A percentile compares a stretch with the other conserved stretches of the same genome.
phyloP scores from a whole-genome alignment of 345 rosid species.

The Erysimum cheiranthoides region DNA sequence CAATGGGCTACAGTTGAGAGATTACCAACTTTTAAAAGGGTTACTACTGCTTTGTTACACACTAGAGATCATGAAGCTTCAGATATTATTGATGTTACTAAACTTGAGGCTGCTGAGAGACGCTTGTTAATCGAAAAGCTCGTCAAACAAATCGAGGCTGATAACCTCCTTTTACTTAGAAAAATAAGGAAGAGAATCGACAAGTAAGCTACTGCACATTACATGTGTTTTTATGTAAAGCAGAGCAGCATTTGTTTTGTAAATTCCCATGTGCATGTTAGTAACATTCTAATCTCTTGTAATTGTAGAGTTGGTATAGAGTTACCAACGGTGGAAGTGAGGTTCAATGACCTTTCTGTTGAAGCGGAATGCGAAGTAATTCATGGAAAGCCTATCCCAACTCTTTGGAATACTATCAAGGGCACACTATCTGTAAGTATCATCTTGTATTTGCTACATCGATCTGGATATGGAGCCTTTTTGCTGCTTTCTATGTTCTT shows the following conservation, averaged over 20 bases:
- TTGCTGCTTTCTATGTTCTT: no score
- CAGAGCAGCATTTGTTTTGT: no score
- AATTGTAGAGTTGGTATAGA: conserved; percentile 50
- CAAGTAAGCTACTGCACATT: no score
- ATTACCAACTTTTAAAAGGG: conserved; percentile 55
- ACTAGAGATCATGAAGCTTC: no score
- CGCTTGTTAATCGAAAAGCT: conserved; percentile 58
- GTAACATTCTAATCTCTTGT: no score
- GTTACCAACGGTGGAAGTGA: conserved; percentile 52
- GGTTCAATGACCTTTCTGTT: conserved; percentile 45
- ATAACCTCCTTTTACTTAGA: conserved; percentile 52
- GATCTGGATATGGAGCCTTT: no score
- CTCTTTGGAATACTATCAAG: conserved; percentile 50
- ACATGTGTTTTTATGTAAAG: no score
- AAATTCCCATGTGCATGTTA: no score
- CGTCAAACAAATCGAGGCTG: conserved; percentile 55
- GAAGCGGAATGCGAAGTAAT: conserved; percentile 54
- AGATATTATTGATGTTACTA: no score
- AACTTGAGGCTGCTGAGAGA: conserved; percentile 51
- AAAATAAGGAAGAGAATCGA: conserved; percentile 52
- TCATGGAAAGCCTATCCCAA: conserved; percentile 54
- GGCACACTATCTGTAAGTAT: conserved; percentile 39
- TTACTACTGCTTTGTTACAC: conserved; percentile 52
- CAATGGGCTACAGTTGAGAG: conserved; percentile 62
- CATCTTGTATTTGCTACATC: no score